Evolutionary conservation across 208 protist genomes (phyloP), one percentile per base, ranked within the genome.

Genomic region (Herpetomonas tarakana): DNA sequence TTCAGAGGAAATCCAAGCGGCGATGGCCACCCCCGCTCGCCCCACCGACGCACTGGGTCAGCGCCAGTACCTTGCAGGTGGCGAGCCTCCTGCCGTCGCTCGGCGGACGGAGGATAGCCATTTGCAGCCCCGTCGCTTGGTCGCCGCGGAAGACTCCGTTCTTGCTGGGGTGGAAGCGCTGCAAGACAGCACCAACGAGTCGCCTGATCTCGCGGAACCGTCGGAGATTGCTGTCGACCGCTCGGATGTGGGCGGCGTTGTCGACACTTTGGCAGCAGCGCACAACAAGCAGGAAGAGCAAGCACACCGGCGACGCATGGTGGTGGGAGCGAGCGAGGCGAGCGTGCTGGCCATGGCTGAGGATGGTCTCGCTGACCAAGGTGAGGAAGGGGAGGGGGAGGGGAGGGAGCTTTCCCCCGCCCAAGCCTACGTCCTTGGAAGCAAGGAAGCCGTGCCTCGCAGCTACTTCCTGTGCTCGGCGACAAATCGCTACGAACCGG

Each of bases 401-500:
- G 27, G 50, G 6, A 38, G 62, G 58, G 46, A 16, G 46, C 55
- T 14, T 19, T 76, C 63, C 6, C 14, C 35, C 35, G 35, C 35
- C 9, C 9, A 41, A 14, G 35, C 35, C 6, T 41, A 14, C 35
- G 35, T 41, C 50, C 38, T 73, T 9, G 39, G 29, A 19, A 14
- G 31, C 1, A 49, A 16, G n/a, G 71, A 73, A 3, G 68, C 72
- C 18, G 62, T 74, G 21, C 38, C 47, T 41, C 69, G 84, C 18
- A 67, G 59, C 21, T 91, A 91, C 58, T 83, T 83, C 56, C 67
- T 91, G 7, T 87, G 64, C 24, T 21, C 51, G 0, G 54, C 52
- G 35, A 79, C 80, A 11, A 55, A 81, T 22, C 67, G 80, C 24
- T 91, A 78, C 46, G 74, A 87, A 60, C 77, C 83, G 0, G 44